Evolutionary conservation across 352 stramenopile species (phyloP), one percentile per base, ranked within the genome.

Genomic region (Paralagenidium karlingii): DNA sequence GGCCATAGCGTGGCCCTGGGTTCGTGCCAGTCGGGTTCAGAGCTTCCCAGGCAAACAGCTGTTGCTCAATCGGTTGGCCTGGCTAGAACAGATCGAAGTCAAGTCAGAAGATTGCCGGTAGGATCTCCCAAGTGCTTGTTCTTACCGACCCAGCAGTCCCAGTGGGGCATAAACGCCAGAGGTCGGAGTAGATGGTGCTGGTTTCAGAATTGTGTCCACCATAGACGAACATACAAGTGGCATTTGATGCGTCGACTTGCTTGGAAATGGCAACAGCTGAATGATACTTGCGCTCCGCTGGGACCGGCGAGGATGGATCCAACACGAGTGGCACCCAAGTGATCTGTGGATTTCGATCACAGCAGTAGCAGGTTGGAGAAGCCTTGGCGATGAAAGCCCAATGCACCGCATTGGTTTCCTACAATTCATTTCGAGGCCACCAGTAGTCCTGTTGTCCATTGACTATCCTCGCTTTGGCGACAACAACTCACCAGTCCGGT

Each of bases 111-210:
- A n/a, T n/a, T n/a, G n/a, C n/a, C n/a, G n/a, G n/a, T n/a, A n/a
- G n/a, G n/a, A n/a, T n/a, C n/a, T n/a, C n/a, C n/a, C n/a, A n/a
- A n/a, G n/a, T n/a, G n/a, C n/a, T n/a, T n/a, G n/a, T n/a, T n/a
- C n/a, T n/a, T n/a, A n/a, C n/a, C n/a, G n/a, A n/a, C n/a, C n/a
- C n/a, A n/a, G n/a, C n/a, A n/a, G n/a, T n/a, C n/a, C n/a, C 39
- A 19, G 50, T 22, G 3, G 71, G 71, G 32, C 67, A 86, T 20
- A 86, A 47, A 0, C 64, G 54, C 73, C 73, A 83, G n/a, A 86
- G 45, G n/a, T 86, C 66, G 33, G 65, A 55, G 32, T 79, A 80
- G 47, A 86, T 76, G n/a, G 50, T 34, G 13, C 54, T 64, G 15
- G 59, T 52, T 27, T 51, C 34, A 24, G 50, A 39, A 40, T 40